Base-by-base conservation (phyloP, 441 rosid species). In the Mallotus japonicus region DNA sequence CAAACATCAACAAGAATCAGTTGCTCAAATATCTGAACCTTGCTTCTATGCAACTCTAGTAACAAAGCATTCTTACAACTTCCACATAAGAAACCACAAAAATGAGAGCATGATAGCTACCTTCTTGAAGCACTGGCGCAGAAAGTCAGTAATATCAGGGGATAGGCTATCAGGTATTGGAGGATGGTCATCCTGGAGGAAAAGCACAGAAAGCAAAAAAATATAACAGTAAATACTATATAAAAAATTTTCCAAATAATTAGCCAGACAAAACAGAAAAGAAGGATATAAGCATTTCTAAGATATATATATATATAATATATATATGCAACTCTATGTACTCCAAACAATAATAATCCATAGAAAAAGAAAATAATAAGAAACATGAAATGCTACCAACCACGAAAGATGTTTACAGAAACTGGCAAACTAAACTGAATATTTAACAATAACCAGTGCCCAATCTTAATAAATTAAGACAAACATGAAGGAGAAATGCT, bases 111-210 rank as follows among this genome's bases (percentile, higher is more conserved):
- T 40, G 17, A 49, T 1, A 28, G 15, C 62, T 81, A 96, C 99
- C 98, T 96, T 96, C 88, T 96, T 92, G 80, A 96, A 96, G 82
- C 99, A 96, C 83, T 88, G 98, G 61, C 85, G 86, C 62, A 93
- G 82, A 77, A 96, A 96, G 84, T 93, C 99, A 59, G 98, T 93
- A 72, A 93, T 90, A 80, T 92, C 98, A 69, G 96, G 88, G 74
- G 99, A 92, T 65, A 96, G 76, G 77, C 97, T 92, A 83, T 93
- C 98, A 71, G 99, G 99, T 83, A 96, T 88, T 8, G 99, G 99
- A 82, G 99, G 99, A 83, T 78, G 87, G 76, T 93, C 97, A 71
- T 96, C 97, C 97, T 96, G 84, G 71, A 67, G 79, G 58, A 55
- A 68, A 72, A 74, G 58, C 75, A 70, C 11, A 15, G 51, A 9